Base-by-base conservation (phyloP, 192 early-diverging fungal species). In the Gaertneriomyces sp. region DNA sequence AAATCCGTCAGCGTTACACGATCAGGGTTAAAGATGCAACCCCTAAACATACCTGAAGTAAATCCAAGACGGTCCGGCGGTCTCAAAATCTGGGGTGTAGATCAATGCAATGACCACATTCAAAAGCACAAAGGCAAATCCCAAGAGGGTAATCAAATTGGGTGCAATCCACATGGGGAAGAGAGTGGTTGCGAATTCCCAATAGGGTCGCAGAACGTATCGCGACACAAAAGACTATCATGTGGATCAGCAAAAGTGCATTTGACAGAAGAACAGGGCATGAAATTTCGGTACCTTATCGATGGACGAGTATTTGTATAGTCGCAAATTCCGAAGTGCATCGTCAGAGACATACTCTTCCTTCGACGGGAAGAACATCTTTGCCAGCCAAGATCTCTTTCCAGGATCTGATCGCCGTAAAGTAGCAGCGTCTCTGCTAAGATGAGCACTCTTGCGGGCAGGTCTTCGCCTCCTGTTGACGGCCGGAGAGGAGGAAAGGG, bases 131-230 rank as follows among this genome's bases (percentile, higher is more conserved):
- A 89, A 93, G 38, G 90, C 61, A 38, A 94, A 86, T 17, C 94
- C 94, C 42, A 91, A 79, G 47, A 94, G 81, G 8, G 94, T 96
- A 64, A 96, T 91, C 66, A 91, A 78, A 76, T 96, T 96, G 49
- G 94, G 91, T 89, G 94, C 94, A 84, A 96, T 85, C 92, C 92
- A 96, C 69, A 89, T 76, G 14, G 94, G 94, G 72, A 96, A 93
- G 51, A 93, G 72, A 9, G 86, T 88, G 39, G 93, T 88, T 14
- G 88, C 86, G 84, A 88, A 90, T 70, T 90, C 90, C 93, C 94
- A 96, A 74, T 94, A 96, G 67, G 87, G 92, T 33, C 74, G 79
- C 25, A 94, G 79, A 38, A 96, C 76, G 69, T 93, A 92, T 57
- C 89, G 85, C 41, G 91, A 86, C 25, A 92, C 72, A 44, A 85